Evolutionary conservation across 2,329 filamentous ascomycete genomes (phyloP).

Genomic region (Colletotrichum shisoi): DNA sequence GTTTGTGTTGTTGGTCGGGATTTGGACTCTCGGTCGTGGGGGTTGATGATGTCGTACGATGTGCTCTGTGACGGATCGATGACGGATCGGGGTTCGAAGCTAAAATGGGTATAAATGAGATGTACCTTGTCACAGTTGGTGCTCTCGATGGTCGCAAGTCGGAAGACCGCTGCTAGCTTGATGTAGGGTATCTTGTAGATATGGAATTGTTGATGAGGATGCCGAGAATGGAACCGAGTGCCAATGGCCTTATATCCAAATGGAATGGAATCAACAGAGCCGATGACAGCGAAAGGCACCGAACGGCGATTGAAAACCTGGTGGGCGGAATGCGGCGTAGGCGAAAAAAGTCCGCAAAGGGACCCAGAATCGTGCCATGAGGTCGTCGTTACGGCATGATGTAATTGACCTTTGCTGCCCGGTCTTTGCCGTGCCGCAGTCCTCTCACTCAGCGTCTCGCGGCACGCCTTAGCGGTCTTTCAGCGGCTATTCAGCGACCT

Average conservation of each 20-base stretch:
- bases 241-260: conserved; percentile 30
- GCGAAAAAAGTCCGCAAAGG: conserved; percentile 26
- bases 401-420: conserved; percentile 34
- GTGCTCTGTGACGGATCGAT: conserved; percentile 30
- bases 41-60: conserved; percentile 34
- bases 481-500: conserved; percentile 6
- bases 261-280: background rate
- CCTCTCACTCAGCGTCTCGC: conserved; percentile 14
- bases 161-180: background rate
- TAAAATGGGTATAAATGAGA: background rate
- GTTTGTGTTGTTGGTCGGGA: conserved; percentile 19
- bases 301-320: conserved; percentile 36
- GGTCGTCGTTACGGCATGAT: conserved; percentile 36
- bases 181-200: background rate
- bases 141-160: background rate
- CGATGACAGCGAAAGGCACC: conserved; percentile 7
- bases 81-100: conserved; percentile 24
- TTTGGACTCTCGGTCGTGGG: conserved; percentile 22
- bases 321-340: conserved; percentile 17
- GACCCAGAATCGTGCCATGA: conserved; percentile 38
- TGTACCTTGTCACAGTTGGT: conserved; percentile 15
- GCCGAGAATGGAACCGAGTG: background rate
- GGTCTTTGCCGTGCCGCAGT: conserved; percentile 32
- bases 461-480: conserved; percentile 2
- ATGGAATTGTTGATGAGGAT: background rate